Conservation (phyloP, 1,284 basidiomycete species). For the Kwoniella shivajii region DNA sequence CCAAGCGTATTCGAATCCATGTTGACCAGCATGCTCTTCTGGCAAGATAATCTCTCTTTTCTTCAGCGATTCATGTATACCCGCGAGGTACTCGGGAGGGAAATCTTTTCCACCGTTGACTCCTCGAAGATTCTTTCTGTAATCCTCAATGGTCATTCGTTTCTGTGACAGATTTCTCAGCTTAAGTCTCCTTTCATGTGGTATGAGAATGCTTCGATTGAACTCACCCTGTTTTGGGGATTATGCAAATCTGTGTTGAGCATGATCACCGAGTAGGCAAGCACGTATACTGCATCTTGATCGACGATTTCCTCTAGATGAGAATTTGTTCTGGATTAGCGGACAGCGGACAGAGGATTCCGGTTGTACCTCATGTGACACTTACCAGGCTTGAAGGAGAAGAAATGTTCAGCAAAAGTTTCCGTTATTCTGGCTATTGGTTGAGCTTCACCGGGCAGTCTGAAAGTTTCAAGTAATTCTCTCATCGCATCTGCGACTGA, state of each 20-base stretch:
- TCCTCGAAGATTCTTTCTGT: constrained; percentile 86
- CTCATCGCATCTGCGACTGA: constrained; percentile 92
- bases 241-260: constrained; percentile 98
- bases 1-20: constrained; percentile 99
- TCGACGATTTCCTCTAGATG: constrained; percentile 78
- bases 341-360: no score
- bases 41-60: constrained; percentile 97
- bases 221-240: constrained; percentile 82
- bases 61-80: constrained; percentile 91
- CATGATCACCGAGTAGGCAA: constrained; percentile 97
- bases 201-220: no score
- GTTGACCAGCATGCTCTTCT: constrained; percentile 93
- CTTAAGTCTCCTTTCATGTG: constrained; percentile 3
- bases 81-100: constrained; percentile 76
- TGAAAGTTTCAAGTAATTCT: constrained; percentile 89
- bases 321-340: no score
- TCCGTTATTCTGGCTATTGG: constrained; percentile 95
- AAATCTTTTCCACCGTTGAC: constrained; percentile 89
- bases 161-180: constrained; percentile 62
- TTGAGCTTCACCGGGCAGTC: constrained; percentile 92
- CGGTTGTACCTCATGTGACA: no score
- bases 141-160: constrained; percentile 95
- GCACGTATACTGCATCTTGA: constrained; percentile 91
- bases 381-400: constrained; percentile 76
- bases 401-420: constrained; percentile 89